These are phyloP conservation scores for Cynara cardunculus DNA, from an alignment of 129 eudicot species.

Conservation along the genomic window DNA sequence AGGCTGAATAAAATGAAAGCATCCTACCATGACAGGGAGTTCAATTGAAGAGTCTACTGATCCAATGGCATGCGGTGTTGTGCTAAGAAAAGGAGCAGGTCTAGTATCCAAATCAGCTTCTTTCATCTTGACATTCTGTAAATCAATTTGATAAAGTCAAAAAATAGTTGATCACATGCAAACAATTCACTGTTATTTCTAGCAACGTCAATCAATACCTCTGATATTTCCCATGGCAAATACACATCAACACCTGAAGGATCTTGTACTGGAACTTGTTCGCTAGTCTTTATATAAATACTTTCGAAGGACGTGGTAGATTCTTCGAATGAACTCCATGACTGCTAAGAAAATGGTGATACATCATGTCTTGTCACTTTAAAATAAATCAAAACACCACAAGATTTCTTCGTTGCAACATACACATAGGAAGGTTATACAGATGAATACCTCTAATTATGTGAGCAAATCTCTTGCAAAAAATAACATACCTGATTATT, in stretches of 20 bases:
- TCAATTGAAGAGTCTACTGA: constrained; percentile 19
- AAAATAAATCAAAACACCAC: background rate
- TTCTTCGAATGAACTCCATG: constrained; percentile 70
- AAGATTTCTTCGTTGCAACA: background rate
- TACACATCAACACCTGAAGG: constrained; percentile 31
- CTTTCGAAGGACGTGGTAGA: constrained; percentile 25
- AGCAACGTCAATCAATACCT: constrained; percentile 30
- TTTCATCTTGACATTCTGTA: constrained; percentile 24
- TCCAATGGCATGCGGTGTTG: constrained; percentile 34
- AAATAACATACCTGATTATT: constrained; percentile 44
- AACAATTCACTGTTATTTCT: background rate
- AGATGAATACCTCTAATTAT: background rate
- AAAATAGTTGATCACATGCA: background rate
- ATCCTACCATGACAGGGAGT: constrained; percentile 31
- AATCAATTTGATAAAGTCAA: constrained; percentile 28
- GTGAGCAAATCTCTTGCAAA: background rate
- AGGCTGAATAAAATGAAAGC: background rate
- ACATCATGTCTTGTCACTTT: background rate
- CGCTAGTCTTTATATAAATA: constrained; percentile 18
- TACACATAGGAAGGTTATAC: background rate
- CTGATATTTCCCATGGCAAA: constrained; percentile 23
- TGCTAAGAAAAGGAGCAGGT: constrained; percentile 25
- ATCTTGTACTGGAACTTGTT: constrained; percentile 34
- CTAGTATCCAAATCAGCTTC: constrained; percentile 21
- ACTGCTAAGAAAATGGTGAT: constrained; percentile 36